phyloP scores from a whole-genome alignment of 257 asterid species.

The Solanum sparsipilum region DNA sequence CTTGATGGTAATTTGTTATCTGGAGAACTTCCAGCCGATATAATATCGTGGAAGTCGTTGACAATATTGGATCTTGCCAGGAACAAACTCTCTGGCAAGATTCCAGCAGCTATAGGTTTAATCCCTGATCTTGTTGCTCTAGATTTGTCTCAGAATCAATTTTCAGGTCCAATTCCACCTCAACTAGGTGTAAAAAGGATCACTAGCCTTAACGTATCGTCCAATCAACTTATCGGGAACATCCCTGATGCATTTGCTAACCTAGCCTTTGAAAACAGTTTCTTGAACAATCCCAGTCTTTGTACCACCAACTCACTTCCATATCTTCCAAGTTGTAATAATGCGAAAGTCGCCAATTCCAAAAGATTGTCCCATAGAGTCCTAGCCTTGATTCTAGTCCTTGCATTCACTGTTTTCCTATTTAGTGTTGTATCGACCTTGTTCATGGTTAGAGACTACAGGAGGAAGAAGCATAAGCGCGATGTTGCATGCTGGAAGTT shows the following conservation, averaged over 20 bases:
- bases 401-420: conserved; percentile 23
- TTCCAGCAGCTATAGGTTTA: conserved; percentile 37
- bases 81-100: conserved; percentile 50
- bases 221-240: conserved; percentile 49
- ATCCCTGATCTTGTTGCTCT: conserved; percentile 56
- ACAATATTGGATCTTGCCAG: conserved; percentile 36
- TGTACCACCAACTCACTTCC: conserved; percentile 34
- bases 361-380: conserved; percentile 26
- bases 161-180: conserved; percentile 63
- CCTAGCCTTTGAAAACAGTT: conserved; percentile 58
- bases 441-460: conserved; percentile 32
- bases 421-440: conserved; percentile 15
- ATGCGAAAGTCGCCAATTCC: conserved; percentile 3
- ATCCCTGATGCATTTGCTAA: conserved; percentile 58
- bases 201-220: conserved; percentile 54
- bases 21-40: conserved; percentile 47
- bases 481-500: conserved; percentile 63
- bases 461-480: conserved; percentile 41
- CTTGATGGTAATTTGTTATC: conserved; percentile 69
- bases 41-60: conserved; percentile 65
- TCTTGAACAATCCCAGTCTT: conserved; percentile 49
- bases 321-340: conserved; percentile 30
- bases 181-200: conserved; percentile 43
- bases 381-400: conserved; percentile 38
- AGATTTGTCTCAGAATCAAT: conserved; percentile 51